These are phyloP conservation scores for Suillus hirtellus DNA, from an alignment of 768 basidiomycete species.

Conservation along the genomic window DNA sequence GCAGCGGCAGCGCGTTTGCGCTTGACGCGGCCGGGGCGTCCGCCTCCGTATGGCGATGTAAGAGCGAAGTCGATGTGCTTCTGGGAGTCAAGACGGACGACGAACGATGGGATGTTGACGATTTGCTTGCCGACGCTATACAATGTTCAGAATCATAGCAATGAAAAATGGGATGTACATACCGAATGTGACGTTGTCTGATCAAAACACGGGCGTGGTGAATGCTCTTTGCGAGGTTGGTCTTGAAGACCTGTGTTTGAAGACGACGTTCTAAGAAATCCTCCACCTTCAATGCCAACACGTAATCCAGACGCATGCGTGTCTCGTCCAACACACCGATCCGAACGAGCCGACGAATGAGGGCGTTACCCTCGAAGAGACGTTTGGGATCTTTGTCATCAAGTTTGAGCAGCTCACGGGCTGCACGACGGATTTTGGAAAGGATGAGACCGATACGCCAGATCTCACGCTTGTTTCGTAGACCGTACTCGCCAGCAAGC, in stretches of 20 bases:
- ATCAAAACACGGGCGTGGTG: slow-evolving; percentile 99
- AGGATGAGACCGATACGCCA: slow-evolving; percentile 98
- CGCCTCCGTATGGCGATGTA: slow-evolving; percentile 95
- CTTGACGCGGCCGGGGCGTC: slow-evolving; percentile 94
- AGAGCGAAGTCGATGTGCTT: slow-evolving; percentile 99
- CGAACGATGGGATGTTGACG: slow-evolving; percentile 97
- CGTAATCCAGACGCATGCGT: slow-evolving; percentile 99
- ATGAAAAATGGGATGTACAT: slow-evolving; percentile 26
- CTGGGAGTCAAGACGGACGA: slow-evolving; percentile 98
- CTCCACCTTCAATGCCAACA: slow-evolving; percentile 97
- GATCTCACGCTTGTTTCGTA: slow-evolving; percentile 99
- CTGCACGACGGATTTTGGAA: slow-evolving; percentile 99
- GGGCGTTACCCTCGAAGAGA: slow-evolving; percentile 98
- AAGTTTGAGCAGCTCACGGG: slow-evolving; percentile 99
- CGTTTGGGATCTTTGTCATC: slow-evolving; percentile 99
- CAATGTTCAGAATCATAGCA: slow-evolving; percentile 7
- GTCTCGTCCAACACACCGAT: slow-evolving; percentile 99
- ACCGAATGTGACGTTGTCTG: slow-evolving; percentile 98
- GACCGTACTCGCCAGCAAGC: slow-evolving; percentile 99
- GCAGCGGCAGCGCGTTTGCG: slow-evolving; percentile 95
- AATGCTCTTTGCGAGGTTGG: slow-evolving; percentile 94
- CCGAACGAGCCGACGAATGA: slow-evolving; percentile 94
- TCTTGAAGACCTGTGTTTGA: slow-evolving; percentile 99
- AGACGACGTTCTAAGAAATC: slow-evolving; percentile 99
- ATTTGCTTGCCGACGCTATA: slow-evolving; percentile 95